phyloP scores from a whole-genome alignment of 2,329 filamentous ascomycete species.

The Endocalyx cinctus region DNA sequence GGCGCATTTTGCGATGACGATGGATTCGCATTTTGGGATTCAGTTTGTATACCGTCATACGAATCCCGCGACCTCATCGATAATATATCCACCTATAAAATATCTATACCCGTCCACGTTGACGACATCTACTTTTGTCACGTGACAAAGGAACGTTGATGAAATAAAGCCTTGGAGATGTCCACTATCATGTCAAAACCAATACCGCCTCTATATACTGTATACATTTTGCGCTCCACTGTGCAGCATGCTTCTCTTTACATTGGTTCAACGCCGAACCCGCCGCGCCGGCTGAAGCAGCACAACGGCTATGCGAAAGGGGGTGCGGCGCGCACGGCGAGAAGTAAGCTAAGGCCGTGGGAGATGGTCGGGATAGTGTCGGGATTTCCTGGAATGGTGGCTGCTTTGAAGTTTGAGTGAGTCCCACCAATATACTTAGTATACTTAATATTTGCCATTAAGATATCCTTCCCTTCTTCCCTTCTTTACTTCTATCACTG shows the following conservation, averaged over 20 bases:
- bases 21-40: no score
- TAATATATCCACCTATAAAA: no score
- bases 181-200: conserved; percentile 45
- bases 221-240: conserved; percentile 85
- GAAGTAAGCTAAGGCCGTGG: conserved; percentile 71
- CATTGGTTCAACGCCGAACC: conserved; percentile 88
- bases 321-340: conserved; percentile 73
- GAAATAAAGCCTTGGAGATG: conserved; percentile 6
- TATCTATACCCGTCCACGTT: no score
- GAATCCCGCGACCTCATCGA: no score
- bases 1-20: no score
- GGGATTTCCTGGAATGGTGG: conserved; percentile 82
- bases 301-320: conserved; percentile 85
- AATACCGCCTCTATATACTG: conserved; percentile 87
- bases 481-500: no score
- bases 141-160: no score
- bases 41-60: no score
- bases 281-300: conserved; percentile 76
- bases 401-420: conserved; percentile 91
- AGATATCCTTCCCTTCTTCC: no score
- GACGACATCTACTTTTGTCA: no score
- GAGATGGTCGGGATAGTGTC: conserved; percentile 84
- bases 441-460: neutral
- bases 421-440: conserved; percentile 24
- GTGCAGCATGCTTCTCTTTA: conserved; percentile 70